Evolutionary conservation across 257 asterid genomes (phyloP), one percentile per base, ranked within the genome.

Genomic region (Nicotiana obtusifolia): DNA sequence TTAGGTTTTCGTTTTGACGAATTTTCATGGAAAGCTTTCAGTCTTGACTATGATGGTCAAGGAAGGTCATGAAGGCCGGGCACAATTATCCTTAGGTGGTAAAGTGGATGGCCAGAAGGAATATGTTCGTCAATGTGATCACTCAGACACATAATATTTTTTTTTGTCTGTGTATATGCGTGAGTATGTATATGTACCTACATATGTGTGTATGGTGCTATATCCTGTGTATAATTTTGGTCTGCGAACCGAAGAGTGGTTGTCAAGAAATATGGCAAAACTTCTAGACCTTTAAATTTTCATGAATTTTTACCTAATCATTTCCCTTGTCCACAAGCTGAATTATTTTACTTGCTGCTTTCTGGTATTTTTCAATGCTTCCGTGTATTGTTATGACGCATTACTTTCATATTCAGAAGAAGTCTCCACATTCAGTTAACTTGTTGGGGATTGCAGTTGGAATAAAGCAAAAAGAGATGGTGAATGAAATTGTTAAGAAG

Each of bases 371-470:
- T 49, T 41, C 44, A 28, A 44, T 37, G 76, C 64, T 60, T 44
- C 64, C 61, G 4, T 61, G 35, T 75, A 76, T 84, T 44, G 76
- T 83, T 78, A 49, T 44, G 13, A 41, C 68, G 56, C 75, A 5
- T 44, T 84, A 41, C 76, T 77, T 80, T 30, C 73, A 64, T 31
- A 69, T 67, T 75, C 93, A 93, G 98, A 89, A 69, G 64, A 81
- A 82, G 30, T 35, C 85, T 52, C 88, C 83, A 52, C 64, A 56
- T 20, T 82, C 90, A 28, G 80, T 56, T 7, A 89, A 88, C 83
- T 81, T 96, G 85, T 81, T 96, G 90, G 98, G 97, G 15, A 33
- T 96, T 77, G 88, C 98, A 66, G 97, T 90, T 71, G 99, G 99
- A 84, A 81, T 91, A 37, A 91, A 88, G 87, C 99, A 96, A 83